These are phyloP conservation scores for Thelephora aurantiotincta DNA, from an alignment of 768 basidiomycete genomes.

Conservation along the genomic window DNA sequence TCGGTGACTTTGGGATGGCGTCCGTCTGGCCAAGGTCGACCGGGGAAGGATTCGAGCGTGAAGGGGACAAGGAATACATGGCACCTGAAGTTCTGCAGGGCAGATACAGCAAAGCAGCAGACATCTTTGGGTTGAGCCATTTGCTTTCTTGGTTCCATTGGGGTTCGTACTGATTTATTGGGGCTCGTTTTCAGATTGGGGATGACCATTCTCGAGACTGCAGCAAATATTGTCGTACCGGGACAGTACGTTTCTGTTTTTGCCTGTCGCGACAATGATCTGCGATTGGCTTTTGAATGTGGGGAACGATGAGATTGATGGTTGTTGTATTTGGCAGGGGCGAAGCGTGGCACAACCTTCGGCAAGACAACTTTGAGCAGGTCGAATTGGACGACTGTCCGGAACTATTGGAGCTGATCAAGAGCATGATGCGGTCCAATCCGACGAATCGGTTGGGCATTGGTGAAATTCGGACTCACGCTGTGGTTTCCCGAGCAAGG, in stretches of 20 bases:
- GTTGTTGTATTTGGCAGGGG: slow-evolving; percentile 40
- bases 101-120: slow-evolving; percentile 82
- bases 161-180: slow-evolving; percentile 7
- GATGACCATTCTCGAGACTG: slow-evolving; percentile 90
- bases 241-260: slow-evolving; percentile 59
- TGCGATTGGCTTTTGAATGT: slow-evolving; percentile 4
- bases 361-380: slow-evolving; percentile 83
- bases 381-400: slow-evolving; percentile 56
- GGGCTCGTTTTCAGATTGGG: slow-evolving; percentile 51
- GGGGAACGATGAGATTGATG: slow-evolving; percentile 4
- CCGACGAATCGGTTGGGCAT: slow-evolving; percentile 45
- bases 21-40: slow-evolving; percentile 66
- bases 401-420: slow-evolving; percentile 54
- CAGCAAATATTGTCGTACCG: slow-evolving; percentile 92
- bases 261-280: not conserved
- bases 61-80: slow-evolving; percentile 95
- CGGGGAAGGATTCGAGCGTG: slow-evolving; percentile 65
- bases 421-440: slow-evolving; percentile 65
- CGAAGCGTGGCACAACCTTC: slow-evolving; percentile 84
- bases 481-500: slow-evolving; percentile 50
- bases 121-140: slow-evolving; percentile 76
- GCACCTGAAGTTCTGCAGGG: slow-evolving; percentile 93
- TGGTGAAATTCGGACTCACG: slow-evolving; percentile 42
- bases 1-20: slow-evolving; percentile 99
- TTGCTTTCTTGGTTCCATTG: not conserved